phyloP scores from a whole-genome alignment of 78 protist genomes.

The Pigoraptor vietnamica region DNA sequence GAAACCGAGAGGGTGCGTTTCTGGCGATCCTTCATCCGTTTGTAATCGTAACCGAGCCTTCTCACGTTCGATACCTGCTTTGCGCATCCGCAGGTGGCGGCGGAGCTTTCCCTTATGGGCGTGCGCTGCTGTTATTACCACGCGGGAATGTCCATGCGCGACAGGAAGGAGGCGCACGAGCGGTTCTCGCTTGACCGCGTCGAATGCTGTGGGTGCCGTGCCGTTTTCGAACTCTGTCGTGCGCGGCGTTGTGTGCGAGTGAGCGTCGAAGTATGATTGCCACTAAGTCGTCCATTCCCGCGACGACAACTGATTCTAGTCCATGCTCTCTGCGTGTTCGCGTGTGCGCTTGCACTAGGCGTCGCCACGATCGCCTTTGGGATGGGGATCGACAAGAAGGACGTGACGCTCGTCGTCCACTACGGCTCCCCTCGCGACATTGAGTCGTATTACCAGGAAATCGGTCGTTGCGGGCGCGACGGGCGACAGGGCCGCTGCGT shows the following conservation, averaged over 20 bases:
- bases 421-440: conserved; percentile 24
- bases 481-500: background rate
- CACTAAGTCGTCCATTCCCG: too few species aligned
- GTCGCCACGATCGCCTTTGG: conserved; percentile 81
- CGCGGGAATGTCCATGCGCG: background rate
- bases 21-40: too few species aligned
- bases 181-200: background rate
- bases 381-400: conserved; percentile 68
- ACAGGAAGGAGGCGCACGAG: background rate
- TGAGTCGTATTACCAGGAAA: conserved; percentile 39
- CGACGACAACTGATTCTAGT: too few species aligned
- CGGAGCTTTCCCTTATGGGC: background rate
- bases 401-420: conserved; percentile 61
- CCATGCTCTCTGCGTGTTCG: background rate
- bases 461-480: background rate
- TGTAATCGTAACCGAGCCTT: too few species aligned
- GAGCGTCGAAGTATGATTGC: too few species aligned
- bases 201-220: background rate
- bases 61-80: background rate
- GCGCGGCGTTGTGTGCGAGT: too few species aligned
- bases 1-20: background rate
- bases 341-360: background rate
- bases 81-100: background rate
- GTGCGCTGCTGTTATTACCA: background rate
- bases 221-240: too few species aligned